Evolutionary conservation across 2,329 filamentous ascomycete species (phyloP), one percentile per base, ranked within the genome.

Genomic region (Talaromyces piceae): DNA sequence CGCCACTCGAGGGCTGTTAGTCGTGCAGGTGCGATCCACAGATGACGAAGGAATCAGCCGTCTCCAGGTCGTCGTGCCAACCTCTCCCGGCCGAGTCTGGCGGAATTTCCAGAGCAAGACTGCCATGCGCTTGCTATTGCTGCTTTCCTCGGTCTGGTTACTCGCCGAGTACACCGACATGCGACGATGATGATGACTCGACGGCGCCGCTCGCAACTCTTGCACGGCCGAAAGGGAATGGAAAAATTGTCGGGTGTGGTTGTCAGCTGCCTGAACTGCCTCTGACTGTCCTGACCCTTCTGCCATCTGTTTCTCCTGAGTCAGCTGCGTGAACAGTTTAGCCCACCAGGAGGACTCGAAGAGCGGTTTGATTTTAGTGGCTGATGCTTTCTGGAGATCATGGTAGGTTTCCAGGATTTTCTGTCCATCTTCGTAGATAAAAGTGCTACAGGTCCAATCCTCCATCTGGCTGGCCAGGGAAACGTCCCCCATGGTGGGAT

Each of bases 291-390:
- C 67, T 0, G 62, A 62, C 28, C 66, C 61, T 55, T 72, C 68
- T 9, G 67, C 66, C 50, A 65, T 61, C 33, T 65, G 67, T 56
- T 64, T 70, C 16, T 67, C 63, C 54, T 71, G 65, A 2, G 68
- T 73, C 50, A 72, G 58, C 23, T 69, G 58, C 1, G 67, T 71
- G 60, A 76, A 74, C 20, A 65, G 54, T 26, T 61, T 62, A 12
- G 67, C 72, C 73, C 73, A 76, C 70, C 72, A 75, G 11, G 60
- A 61, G 12, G 71, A 72, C 53, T 73, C 70, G 39, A 75, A 73
- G 2, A 67, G 63, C 18, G 71, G 69, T 52, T 67, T 67, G 48
- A 74, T 61, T 53, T 67, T 68, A n/a, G 70, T 67, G 3, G 66
- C 63, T 23, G 62, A 57, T n/a, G 67, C 59, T 49, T 61, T 64